A percentile compares a stretch with the other conserved stretches of the same genome.
Conservation (phyloP, 1,139 yeast species). For the Wickerhamomyces sp. region DNA sequence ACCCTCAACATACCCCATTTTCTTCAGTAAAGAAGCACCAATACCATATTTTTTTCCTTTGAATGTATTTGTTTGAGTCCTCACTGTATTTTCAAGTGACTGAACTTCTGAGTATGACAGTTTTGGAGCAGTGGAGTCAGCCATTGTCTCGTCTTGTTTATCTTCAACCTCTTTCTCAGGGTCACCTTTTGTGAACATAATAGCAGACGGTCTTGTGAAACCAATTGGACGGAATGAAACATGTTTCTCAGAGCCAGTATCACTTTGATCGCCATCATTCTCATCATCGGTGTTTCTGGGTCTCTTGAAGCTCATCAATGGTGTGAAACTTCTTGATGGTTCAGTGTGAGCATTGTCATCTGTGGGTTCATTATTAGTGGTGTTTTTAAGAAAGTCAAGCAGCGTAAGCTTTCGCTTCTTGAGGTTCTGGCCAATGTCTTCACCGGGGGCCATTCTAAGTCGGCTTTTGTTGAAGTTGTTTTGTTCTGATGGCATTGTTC, state of each 20-base stretch:
- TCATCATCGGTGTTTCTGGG: background rate
- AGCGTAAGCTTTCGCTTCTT: background rate
- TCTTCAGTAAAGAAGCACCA: slow-evolving; percentile 73
- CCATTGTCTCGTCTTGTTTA: background rate
- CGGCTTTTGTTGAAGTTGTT: background rate
- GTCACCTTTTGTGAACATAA: slow-evolving; percentile 7
- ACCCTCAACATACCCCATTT: slow-evolving; percentile 88
- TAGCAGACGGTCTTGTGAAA: background rate
- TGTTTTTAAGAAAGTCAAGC: background rate
- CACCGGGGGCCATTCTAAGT: background rate
- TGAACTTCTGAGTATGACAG: slow-evolving; percentile 15
- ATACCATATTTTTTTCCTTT: slow-evolving; percentile 56
- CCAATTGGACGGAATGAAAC: slow-evolving; percentile 1
- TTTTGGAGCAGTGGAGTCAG: slow-evolving; percentile 5
- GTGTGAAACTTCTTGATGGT: background rate
- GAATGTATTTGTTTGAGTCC: slow-evolving; percentile 10
- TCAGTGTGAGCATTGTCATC: background rate
- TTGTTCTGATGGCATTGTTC: background rate
- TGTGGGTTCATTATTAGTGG: too few relatives aligned
- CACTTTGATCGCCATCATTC: background rate
- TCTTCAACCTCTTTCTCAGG: background rate
- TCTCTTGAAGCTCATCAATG: slow-evolving; percentile 1
- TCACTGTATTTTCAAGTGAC: slow-evolving; percentile 5
- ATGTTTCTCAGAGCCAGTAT: background rate
- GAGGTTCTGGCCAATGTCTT: background rate